Evolutionary conservation across 1,284 basidiomycete genomes (phyloP).

Genomic region (Neonothopanus nambi): DNA sequence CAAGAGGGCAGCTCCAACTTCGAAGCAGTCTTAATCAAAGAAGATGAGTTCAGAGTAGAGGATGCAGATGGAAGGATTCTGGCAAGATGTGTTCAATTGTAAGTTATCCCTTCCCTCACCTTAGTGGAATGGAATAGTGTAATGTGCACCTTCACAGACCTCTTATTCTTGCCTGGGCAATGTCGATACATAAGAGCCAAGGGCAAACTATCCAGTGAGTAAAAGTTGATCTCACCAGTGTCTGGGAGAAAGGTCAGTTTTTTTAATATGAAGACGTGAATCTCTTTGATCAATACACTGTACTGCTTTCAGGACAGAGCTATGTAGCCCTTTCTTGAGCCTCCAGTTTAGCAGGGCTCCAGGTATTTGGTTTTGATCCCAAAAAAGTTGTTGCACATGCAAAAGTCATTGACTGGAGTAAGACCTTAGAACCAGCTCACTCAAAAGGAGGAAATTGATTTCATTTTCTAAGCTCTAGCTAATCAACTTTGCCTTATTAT

Average conservation of each 20-base stretch:
- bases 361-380: constrained; percentile 75
- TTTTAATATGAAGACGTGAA: no score
- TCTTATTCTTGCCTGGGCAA: constrained; percentile 64
- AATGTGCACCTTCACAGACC: constrained; percentile 37
- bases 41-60: constrained; percentile 70
- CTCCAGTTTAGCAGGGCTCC: constrained; percentile 75
- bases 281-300: neutral
- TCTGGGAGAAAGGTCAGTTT: constrained; percentile 70
- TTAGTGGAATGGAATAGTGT: neutral
- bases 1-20: constrained; percentile 42
- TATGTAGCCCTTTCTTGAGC: constrained; percentile 87
- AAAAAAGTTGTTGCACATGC: constrained; percentile 63
- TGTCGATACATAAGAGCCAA: constrained; percentile 82
- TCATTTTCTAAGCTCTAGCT: no score
- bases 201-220: constrained; percentile 74
- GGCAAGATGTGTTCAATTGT: constrained; percentile 52
- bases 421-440: no score
- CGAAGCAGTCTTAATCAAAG: constrained; percentile 51
- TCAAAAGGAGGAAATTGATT: no score
- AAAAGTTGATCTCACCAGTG: constrained; percentile 59
- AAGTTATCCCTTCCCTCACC: neutral
- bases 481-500: no score
- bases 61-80: constrained; percentile 67
- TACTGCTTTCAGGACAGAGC: constrained; percentile 53
- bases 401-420: constrained; percentile 50